Conservation (phyloP, 441 rosid genomes). For the Rhodomyrtus psidioides region DNA sequence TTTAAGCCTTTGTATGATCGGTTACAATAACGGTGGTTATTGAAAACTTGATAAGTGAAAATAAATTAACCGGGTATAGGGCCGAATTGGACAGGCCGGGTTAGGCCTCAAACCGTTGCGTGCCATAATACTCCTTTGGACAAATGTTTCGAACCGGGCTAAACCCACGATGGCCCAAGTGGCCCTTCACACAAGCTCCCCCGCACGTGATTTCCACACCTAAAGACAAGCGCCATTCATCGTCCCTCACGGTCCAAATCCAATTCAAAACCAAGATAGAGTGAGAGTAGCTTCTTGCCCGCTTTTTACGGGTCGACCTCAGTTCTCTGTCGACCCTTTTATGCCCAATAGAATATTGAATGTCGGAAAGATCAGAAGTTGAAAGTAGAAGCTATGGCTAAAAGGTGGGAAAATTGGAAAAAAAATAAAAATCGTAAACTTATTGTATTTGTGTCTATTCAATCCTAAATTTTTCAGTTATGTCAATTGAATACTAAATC, state of each 20-base stretch:
- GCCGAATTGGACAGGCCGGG: not conserved
- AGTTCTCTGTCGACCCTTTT: not conserved
- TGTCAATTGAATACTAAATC: no score
- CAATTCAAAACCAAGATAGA: not conserved
- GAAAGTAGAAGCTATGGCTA: not conserved
- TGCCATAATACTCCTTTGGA: not conserved
- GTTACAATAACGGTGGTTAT: not conserved
- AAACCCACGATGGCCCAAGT: not conserved
- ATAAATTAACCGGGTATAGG: not conserved
- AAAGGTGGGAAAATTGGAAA: not conserved
- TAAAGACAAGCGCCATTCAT: not conserved
- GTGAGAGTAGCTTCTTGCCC: not conserved
- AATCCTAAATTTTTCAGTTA: no score
- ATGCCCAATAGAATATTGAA: not conserved
- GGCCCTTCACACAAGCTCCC: not conserved
- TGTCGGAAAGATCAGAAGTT: not conserved
- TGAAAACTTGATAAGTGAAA: not conserved
- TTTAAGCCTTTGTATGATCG: not conserved
- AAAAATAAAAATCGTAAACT: no score
- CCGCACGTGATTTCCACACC: not conserved
- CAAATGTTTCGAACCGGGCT: not conserved
- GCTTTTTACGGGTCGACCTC: not conserved
- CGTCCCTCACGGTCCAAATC: not conserved
- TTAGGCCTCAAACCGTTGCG: not conserved
- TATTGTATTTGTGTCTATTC: no score